phyloP scores from a whole-genome alignment of 371 early-diverging fungal species.

The Mortierella sp. region DNA sequence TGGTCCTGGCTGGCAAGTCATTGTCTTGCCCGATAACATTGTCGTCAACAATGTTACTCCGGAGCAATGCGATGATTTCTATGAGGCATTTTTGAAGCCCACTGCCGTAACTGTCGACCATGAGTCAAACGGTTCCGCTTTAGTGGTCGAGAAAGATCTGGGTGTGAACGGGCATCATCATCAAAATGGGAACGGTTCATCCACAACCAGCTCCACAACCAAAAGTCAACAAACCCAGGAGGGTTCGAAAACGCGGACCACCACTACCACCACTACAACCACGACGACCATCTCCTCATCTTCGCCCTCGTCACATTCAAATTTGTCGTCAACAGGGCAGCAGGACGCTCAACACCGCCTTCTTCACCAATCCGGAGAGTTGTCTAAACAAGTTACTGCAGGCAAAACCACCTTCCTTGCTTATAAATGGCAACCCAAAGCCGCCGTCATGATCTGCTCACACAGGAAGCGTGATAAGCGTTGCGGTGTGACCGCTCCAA shows the following conservation, averaged over 20 bases:
- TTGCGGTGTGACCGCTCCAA: conserved; percentile 83
- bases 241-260: background rate
- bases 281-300: background rate
- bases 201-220: background rate
- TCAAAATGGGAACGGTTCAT: background rate
- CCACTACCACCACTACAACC: conserved; percentile 1
- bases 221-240: background rate
- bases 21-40: conserved; percentile 69
- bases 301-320: conserved; percentile 1
- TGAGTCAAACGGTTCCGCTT: background rate
- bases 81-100: conserved; percentile 60
- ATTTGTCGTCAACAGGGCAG: background rate
- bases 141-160: conserved; percentile 32
- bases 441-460: conserved; percentile 80
- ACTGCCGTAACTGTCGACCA: conserved; percentile 44
- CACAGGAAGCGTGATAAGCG: conserved; percentile 86
- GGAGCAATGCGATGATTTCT: conserved; percentile 62
- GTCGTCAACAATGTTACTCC: conserved; percentile 66
- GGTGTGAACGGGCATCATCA: conserved; percentile 1
- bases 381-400: conserved; percentile 28
- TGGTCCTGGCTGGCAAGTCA: conserved; percentile 56
- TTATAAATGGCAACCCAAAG: conserved; percentile 57
- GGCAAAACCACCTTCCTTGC: conserved; percentile 62
- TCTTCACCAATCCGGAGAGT: conserved; percentile 7
- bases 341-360: conserved; percentile 5